These are phyloP conservation scores for Kuraishia piskuri DNA, from an alignment of 805 yeast genomes.

Conservation along the genomic window DNA sequence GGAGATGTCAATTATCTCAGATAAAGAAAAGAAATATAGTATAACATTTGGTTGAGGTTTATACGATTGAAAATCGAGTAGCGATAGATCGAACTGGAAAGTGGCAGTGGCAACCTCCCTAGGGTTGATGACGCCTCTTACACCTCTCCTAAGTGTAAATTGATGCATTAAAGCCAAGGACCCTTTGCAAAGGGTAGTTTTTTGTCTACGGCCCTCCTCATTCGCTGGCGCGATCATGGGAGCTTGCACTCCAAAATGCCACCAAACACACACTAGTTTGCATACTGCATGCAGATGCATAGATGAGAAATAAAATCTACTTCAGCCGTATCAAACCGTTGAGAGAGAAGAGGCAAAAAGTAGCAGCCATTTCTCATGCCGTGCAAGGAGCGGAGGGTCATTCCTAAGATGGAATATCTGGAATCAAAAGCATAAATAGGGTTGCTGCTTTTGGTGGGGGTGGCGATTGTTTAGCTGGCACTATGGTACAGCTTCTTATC, in stretches of 20 bases:
- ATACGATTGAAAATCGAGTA: background rate
- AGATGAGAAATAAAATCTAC: background rate
- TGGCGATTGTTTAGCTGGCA: too few relatives aligned
- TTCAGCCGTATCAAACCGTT: background rate
- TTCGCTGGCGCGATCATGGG: background rate
- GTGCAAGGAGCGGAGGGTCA: background rate
- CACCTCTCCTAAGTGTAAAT: background rate
- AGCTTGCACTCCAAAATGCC: background rate
- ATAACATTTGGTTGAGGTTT: too few relatives aligned
- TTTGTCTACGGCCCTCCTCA: background rate
- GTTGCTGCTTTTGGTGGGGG: too few relatives aligned
- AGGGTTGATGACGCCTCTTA: background rate
- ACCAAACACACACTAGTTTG: background rate
- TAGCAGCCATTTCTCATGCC: background rate
- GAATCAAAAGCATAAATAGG: too few relatives aligned
- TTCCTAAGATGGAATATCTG: too few relatives aligned
- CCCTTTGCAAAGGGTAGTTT: background rate
- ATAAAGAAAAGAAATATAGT: too few relatives aligned
- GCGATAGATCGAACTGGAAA: background rate
- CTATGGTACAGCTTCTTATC: too few relatives aligned
- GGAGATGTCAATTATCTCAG: too few relatives aligned
- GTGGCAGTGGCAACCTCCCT: background rate
- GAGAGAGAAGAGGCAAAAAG: background rate
- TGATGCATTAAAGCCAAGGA: background rate
- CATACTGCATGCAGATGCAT: background rate